Conservation (phyloP, 768 basidiomycete genomes). For the Gloeopeniophorella convolvens region DNA sequence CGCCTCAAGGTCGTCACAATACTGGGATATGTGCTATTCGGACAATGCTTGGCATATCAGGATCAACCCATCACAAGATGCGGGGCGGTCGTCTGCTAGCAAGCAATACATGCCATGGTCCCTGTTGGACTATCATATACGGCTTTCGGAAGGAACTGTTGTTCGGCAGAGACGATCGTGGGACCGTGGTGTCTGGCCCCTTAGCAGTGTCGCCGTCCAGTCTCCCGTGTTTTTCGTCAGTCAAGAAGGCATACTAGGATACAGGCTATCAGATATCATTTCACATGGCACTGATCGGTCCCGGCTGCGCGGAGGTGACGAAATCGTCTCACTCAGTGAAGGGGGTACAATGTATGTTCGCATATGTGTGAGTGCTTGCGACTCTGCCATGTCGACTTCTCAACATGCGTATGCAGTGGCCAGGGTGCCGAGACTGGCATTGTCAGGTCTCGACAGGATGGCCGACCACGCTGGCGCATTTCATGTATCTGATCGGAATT, state of each 20-base stretch:
- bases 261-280: no score
- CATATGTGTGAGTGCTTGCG: no score
- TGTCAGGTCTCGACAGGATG: slow-evolving; percentile 5
- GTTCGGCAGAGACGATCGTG: slow-evolving; percentile 1
- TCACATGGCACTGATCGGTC: no score
- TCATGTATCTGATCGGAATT: slow-evolving; percentile 1
- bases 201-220: background rate
- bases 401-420: slow-evolving; percentile 4
- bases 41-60: no score
- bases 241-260: background rate
- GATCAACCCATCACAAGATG: no score
- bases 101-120: no score
- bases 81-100: no score
- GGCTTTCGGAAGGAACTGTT: background rate
- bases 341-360: background rate
- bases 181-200: slow-evolving; percentile 1
- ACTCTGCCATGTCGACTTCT: no score
- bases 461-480: background rate
- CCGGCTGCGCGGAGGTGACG: background rate
- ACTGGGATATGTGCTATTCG: no score
- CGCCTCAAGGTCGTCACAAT: no score
- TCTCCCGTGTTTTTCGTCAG: slow-evolving; percentile 14
- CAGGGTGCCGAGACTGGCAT: slow-evolving; percentile 2
- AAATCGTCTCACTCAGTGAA: background rate
- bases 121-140: slow-evolving; percentile 4